These are phyloP conservation scores for Arxiozyma bovina DNA, from an alignment of 1,139 yeast genomes.

Conservation along the genomic window DNA sequence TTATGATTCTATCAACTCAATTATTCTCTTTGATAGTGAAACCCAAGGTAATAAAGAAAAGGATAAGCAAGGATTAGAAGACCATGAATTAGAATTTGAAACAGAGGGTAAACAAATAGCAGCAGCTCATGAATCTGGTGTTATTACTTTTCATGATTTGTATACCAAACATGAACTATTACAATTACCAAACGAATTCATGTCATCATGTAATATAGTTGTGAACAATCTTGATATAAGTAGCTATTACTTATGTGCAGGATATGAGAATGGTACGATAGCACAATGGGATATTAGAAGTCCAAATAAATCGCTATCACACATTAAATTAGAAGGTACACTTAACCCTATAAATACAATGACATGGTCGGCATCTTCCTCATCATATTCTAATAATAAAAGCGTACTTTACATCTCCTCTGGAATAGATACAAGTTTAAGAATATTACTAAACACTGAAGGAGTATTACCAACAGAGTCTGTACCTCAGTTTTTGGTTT, in stretches of 20 bases:
- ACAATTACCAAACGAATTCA: conserved; percentile 18
- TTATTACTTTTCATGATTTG: conserved; percentile 36
- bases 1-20: conserved; percentile 32
- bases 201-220: conserved; percentile 18
- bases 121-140: conserved; percentile 47
- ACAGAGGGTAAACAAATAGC: conserved; percentile 34
- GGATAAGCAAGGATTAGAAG: neutral
- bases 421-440: conserved; percentile 18
- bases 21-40: conserved; percentile 10
- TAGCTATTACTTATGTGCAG: conserved; percentile 32
- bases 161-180: conserved; percentile 18
- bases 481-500: conserved; percentile 15
- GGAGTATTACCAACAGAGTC: neutral
- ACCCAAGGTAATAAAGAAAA: neutral
- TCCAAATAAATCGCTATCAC: conserved; percentile 13
- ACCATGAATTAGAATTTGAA: conserved; percentile 32
- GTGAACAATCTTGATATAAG: conserved; percentile 16
- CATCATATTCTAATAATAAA: neutral
- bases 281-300: conserved; percentile 35
- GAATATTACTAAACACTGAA: neutral
- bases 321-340: conserved; percentile 7
- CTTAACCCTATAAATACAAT: conserved; percentile 3
- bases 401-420: conserved; percentile 16
- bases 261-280: conserved; percentile 42
- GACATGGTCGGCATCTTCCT: neutral